A percentile compares a stretch with the other conserved stretches of the same genome.
These are phyloP conservation scores for Leccinum sublutescens DNA, from an alignment of 768 basidiomycete genomes.

Conservation along the genomic window DNA sequence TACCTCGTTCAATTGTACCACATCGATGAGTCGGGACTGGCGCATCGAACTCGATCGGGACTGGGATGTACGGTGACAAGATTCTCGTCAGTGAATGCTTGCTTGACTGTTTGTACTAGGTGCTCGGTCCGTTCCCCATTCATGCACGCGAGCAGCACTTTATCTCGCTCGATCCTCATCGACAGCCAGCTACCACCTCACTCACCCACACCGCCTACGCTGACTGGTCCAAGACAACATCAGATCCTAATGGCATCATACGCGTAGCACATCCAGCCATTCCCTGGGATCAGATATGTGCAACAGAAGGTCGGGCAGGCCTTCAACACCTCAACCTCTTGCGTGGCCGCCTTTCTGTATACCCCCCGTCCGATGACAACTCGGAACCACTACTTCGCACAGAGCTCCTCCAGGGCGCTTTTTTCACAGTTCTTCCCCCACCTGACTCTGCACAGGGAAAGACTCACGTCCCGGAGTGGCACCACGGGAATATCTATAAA, in stretches of 20 bases:
- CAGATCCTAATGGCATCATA: constrained; percentile 47
- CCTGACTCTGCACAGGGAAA: constrained; percentile 29
- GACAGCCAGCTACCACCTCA: constrained; percentile 51
- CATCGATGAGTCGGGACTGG: constrained; percentile 17
- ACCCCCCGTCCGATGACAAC: constrained; percentile 38
- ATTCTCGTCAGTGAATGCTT: not conserved
- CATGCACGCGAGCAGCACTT: constrained; percentile 83
- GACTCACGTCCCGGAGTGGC: constrained; percentile 53
- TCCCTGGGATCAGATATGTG: constrained; percentile 65
- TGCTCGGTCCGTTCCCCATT: constrained; percentile 81
- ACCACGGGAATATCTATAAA: constrained; percentile 83
- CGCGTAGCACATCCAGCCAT: constrained; percentile 64
- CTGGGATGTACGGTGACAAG: constrained; percentile 26
- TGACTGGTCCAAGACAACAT: constrained; percentile 50
- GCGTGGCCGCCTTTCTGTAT: constrained; percentile 58
- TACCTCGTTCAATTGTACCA: not conserved
- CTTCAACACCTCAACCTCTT: constrained; percentile 79
- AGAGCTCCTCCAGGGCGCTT: constrained; percentile 69
- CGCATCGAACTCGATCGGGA: constrained; percentile 23
- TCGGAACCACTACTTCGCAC: constrained; percentile 50
- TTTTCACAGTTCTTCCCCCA: constrained; percentile 65
- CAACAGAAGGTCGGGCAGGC: constrained; percentile 83
- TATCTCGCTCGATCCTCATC: constrained; percentile 52
- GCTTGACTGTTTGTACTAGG: constrained; percentile 41
- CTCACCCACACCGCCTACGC: constrained; percentile 40